Conservation (phyloP, 306 rosid species). For the Inga oerstediana region DNA sequence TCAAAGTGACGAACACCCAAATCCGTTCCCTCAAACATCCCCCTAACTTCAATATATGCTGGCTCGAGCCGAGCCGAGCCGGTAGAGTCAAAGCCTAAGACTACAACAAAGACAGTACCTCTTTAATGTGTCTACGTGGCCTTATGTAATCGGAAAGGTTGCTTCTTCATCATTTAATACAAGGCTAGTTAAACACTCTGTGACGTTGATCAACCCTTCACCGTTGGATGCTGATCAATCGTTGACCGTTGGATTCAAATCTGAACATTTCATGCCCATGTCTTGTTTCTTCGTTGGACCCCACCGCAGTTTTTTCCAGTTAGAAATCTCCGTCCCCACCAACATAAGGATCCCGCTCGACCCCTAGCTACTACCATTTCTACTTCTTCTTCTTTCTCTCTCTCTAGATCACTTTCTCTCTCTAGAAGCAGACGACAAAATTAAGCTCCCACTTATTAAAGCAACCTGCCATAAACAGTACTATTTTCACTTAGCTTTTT, state of each 20-base stretch:
- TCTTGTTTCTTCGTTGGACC: not conserved
- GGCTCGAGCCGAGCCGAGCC: not conserved
- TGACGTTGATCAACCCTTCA: not conserved
- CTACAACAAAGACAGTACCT: too few relatives aligned
- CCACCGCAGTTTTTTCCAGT: slow-evolving; percentile 13
- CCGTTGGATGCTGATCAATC: not conserved
- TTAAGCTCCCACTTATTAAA: slow-evolving; percentile 21
- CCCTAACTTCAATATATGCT: too few relatives aligned
- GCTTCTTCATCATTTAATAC: not conserved
- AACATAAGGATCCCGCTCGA: not conserved
- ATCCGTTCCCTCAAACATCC: not conserved
- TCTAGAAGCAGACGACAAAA: not conserved
- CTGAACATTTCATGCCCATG: not conserved
- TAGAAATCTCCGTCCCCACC: not conserved
- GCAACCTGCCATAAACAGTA: not conserved
- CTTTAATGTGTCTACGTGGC: not conserved
- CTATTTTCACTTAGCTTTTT: not conserved
- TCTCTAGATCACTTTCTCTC: not conserved
- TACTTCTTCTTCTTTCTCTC: not conserved
- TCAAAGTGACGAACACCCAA: too few relatives aligned
- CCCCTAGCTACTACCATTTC: not conserved
- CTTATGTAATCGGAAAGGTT: not conserved
- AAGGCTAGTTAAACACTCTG: not conserved
- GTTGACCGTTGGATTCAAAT: not conserved
- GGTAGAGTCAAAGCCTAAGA: not conserved